Evolutionary conservation across 148 eudicot species (phyloP).

Genomic region (Selenicereus undatus): DNA sequence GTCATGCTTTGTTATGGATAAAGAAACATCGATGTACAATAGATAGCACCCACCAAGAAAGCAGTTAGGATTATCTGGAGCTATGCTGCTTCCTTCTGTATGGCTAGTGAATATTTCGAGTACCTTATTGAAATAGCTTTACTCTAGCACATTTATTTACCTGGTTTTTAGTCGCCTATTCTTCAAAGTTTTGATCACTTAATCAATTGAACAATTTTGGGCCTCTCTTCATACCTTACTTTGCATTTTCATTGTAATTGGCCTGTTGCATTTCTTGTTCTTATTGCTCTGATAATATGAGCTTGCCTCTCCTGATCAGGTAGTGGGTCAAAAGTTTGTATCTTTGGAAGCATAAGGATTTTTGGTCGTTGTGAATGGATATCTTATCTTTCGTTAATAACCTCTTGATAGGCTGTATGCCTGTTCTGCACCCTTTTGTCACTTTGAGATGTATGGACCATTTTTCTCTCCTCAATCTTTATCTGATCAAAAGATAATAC

Average conservation of each 20-base stretch:
- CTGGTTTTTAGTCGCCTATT: neutral
- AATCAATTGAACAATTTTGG: neutral
- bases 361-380: neutral
- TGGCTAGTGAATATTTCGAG: neutral
- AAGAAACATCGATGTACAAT: too few species aligned
- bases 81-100: neutral
- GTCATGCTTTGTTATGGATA: neutral
- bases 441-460: neutral
- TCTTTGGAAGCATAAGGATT: neutral
- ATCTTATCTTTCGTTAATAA: neutral
- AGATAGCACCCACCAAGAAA: neutral
- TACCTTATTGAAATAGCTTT: neutral
- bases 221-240: neutral
- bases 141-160: neutral
- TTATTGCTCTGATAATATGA: neutral
- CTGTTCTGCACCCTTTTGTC: neutral
- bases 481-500: slow-evolving; percentile 14
- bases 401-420: neutral
- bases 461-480: neutral
- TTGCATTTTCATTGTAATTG: neutral
- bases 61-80: too few species aligned
- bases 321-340: neutral
- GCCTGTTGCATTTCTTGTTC: neutral
- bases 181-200: too few species aligned
- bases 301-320: neutral